A percentile compares a stretch with the other conserved stretches of the same genome.
Evolutionary conservation across 331 rosid genomes (phyloP).

Genomic region (Cucumis variabilis): DNA sequence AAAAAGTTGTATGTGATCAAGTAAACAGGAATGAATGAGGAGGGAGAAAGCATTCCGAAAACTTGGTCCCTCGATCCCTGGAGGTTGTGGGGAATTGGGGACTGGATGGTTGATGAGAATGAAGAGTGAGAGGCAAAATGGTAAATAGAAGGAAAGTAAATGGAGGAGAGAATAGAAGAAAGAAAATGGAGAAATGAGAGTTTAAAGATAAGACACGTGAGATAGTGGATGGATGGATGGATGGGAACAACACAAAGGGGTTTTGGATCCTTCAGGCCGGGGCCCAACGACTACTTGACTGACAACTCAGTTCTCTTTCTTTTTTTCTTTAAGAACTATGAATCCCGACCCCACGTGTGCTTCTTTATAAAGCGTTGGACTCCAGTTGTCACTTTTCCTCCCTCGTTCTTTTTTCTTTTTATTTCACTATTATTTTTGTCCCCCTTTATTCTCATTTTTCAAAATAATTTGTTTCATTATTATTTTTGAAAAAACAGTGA

Average conservation of each 20-base stretch:
- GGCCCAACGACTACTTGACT: neutral
- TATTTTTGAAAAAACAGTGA: no score
- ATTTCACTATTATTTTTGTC: neutral
- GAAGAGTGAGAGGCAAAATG: neutral
- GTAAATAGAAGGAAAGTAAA: neutral
- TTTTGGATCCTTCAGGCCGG: neutral
- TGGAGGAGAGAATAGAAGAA: no score
- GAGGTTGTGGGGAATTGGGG: no score
- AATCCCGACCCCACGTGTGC: neutral
- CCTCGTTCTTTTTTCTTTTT: neutral
- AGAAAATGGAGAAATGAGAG: neutral
- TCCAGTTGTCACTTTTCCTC: slow-evolving; percentile 12
- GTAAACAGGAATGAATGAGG: no score
- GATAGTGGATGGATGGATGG: neutral
- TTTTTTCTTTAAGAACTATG: neutral
- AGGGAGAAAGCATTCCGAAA: no score
- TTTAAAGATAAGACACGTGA: slow-evolving; percentile 20
- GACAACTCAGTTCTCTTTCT: neutral
- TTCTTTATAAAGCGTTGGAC: neutral
- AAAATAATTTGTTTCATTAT: no score
- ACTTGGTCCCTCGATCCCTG: no score
- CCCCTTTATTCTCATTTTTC: no score
- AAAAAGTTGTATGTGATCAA: no score
- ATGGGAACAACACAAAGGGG: neutral
- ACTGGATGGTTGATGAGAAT: no score